These are phyloP conservation scores for Przewalskia tangutica DNA, from an alignment of 257 asterid genomes.

Conservation along the genomic window DNA sequence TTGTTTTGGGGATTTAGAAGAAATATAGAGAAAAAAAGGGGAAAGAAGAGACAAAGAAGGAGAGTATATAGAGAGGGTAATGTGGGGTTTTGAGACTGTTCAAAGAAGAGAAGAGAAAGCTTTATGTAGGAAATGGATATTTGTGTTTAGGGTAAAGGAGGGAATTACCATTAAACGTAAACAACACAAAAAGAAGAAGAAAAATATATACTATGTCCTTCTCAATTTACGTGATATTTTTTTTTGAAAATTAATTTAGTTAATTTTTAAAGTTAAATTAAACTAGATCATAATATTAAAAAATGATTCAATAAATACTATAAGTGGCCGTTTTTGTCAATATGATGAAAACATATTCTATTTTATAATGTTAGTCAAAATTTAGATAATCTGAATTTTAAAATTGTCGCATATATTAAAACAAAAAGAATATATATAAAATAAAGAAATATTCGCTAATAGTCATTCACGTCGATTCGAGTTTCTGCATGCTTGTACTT, in stretches of 20 bases:
- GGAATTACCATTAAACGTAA: slow-evolving; percentile 7
- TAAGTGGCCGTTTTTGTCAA: no score
- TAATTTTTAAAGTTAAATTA: no score
- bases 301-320: no score
- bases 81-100: slow-evolving; percentile 27
- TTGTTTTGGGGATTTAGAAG: not conserved
- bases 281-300: no score
- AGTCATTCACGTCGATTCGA: no score
- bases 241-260: no score
- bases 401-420: not conserved
- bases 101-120: slow-evolving; percentile 16
- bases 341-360: no score
- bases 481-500: no score
- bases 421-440: not conserved
- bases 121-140: slow-evolving; percentile 41
- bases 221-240: not conserved
- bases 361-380: no score
- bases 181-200: not conserved
- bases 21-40: slow-evolving; percentile 3
- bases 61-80: slow-evolving; percentile 11
- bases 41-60: slow-evolving; percentile 11
- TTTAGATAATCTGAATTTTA: not conserved
- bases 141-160: slow-evolving; percentile 50
- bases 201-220: not conserved
- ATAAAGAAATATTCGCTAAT: not conserved